A percentile compares a stretch with the other conserved stretches of the same genome.
phyloP scores from a whole-genome alignment of 257 asterid species.

The Solanum pinnatisectum region DNA sequence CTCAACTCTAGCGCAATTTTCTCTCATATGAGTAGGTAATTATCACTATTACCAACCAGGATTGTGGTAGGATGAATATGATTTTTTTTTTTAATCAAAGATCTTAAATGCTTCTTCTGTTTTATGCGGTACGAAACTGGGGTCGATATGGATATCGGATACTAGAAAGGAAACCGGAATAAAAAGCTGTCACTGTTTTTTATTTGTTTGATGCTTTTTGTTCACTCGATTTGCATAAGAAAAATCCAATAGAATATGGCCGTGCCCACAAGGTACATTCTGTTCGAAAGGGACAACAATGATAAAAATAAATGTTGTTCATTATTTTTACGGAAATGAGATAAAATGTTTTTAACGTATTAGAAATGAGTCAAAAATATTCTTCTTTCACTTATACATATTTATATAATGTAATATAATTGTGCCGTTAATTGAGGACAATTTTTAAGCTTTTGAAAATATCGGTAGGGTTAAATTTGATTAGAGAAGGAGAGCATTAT shows the following conservation, averaged over 20 bases:
- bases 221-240: not conserved
- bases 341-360: not conserved
- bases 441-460: not conserved
- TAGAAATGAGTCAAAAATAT: not conserved
- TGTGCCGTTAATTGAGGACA: not conserved
- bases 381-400: not conserved
- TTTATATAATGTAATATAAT: not conserved
- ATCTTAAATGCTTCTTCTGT: not conserved
- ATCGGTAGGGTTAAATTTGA: not conserved
- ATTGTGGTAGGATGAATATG: not conserved
- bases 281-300: not conserved
- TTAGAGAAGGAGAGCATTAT: not conserved
- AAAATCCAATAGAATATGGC: not conserved
- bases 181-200: not conserved
- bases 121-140: not conserved
- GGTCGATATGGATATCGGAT: not conserved
- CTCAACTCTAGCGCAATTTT: not conserved
- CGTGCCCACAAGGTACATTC: not conserved
- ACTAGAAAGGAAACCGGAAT: not conserved
- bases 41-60: not conserved
- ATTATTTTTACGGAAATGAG: not conserved
- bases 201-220: not conserved
- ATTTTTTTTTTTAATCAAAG: too few relatives aligned
- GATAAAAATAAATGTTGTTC: not conserved
- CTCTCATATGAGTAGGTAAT: not conserved